Conservation (phyloP, 1,284 basidiomycete genomes). For the Schizophyllum amplum region DNA sequence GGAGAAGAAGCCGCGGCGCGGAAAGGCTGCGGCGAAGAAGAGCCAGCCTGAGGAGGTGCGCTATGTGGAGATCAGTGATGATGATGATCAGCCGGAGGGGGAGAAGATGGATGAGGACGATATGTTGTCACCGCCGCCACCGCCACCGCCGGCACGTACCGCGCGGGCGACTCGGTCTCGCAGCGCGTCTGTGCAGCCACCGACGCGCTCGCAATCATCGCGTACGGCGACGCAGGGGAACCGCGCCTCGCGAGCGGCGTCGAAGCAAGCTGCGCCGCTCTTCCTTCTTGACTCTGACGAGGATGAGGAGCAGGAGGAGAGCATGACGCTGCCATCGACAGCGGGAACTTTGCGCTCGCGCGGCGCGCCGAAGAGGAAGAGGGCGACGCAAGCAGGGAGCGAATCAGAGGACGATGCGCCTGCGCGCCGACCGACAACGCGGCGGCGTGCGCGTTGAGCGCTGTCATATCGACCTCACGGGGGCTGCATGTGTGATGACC, state of each 20-base stretch:
- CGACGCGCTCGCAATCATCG: neutral
- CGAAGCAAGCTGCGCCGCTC: neutral
- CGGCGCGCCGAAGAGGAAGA: neutral
- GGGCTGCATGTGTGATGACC: too few species aligned
- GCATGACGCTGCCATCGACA: neutral
- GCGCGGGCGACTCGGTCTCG: neutral
- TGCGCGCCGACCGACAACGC: neutral
- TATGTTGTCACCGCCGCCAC: too few species aligned
- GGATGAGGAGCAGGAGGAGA: neutral
- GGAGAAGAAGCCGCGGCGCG: neutral
- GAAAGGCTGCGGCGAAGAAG: neutral
- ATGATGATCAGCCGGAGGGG: neutral
- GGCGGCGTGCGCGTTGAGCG: neutral
- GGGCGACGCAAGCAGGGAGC: neutral
- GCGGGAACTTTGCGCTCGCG: neutral
- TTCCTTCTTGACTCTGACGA: neutral
- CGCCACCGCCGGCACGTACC: too few species aligned
- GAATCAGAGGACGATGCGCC: neutral
- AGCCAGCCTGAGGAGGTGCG: neutral
- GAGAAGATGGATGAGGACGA: neutral
- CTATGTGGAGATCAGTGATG: neutral
- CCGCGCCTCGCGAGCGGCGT: too few species aligned
- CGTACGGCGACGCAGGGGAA: neutral
- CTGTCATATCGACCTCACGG: too few species aligned
- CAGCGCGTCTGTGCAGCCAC: neutral